Percentiles rank a stretch among this genome's conserved stretches.
These are phyloP conservation scores for Austropuccinia psidii DNA, from an alignment of 1,284 basidiomycete genomes.

Conservation along the genomic window DNA sequence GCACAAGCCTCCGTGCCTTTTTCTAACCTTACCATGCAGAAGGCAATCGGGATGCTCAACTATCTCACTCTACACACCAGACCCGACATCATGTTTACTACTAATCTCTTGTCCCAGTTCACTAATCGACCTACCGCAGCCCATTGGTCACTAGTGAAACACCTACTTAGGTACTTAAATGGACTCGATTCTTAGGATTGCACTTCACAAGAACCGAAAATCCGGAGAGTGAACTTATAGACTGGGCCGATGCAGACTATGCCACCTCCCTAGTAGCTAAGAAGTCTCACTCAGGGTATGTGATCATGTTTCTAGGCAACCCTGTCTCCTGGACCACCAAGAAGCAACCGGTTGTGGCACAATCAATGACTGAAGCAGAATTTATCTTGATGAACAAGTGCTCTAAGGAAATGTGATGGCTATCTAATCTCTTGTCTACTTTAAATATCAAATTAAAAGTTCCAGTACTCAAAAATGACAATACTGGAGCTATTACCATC, in stretches of 20 bases:
- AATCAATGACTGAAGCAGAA: background rate
- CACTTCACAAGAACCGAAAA: background rate
- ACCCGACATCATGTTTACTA: background rate
- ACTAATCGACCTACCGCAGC: background rate
- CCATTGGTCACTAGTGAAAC: background rate
- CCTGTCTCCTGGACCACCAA: background rate
- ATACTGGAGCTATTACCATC: background rate
- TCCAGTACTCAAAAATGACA: background rate
- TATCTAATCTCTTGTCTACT: background rate
- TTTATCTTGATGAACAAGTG: background rate
- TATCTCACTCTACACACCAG: background rate
- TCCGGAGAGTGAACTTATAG: no score
- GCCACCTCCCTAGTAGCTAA: no score
- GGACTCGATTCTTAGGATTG: background rate
- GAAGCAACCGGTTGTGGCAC: background rate
- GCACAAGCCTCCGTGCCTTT: background rate
- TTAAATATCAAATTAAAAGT: background rate
- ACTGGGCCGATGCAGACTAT: no score
- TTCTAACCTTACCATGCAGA: background rate
- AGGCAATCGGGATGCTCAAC: slow-evolving; percentile 1
- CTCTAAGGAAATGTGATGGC: background rate
- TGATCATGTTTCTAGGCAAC: background rate
- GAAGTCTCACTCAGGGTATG: no score
- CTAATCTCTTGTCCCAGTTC: slow-evolving; percentile 3
- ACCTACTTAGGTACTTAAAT: background rate